A percentile compares a stretch with the other conserved stretches of the same genome.
These are phyloP conservation scores for Penicillium fuscoglaucum DNA, from an alignment of 2,329 filamentous ascomycete genomes.

Conservation along the genomic window DNA sequence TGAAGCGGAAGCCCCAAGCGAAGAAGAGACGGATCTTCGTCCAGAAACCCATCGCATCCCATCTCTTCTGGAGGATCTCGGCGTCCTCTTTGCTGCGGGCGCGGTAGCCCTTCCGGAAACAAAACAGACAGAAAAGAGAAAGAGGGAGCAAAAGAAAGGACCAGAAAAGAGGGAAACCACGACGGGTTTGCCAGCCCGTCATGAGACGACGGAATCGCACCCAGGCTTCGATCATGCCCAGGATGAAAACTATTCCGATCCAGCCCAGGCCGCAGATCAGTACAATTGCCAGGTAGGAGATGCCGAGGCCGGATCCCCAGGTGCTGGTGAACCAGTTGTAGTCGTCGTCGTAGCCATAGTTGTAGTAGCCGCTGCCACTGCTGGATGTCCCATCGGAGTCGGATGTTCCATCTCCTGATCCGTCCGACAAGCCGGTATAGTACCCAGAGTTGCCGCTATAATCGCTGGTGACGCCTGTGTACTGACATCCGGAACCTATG, in stretches of 20 bases:
- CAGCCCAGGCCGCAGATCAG: constrained; percentile 30
- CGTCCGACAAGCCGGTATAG: neutral
- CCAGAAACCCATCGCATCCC: constrained; percentile 29
- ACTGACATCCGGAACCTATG: constrained; percentile 15
- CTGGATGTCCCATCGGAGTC: neutral
- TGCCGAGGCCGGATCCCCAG: constrained; percentile 18
- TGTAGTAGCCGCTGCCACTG: neutral
- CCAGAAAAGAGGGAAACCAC: constrained; percentile 35
- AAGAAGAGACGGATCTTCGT: constrained; percentile 31
- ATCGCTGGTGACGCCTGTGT: neutral
- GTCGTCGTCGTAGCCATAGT: constrained; percentile 11
- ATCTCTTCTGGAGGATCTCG: constrained; percentile 25
- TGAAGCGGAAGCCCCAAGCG: constrained; percentile 32
- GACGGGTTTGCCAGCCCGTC: constrained; percentile 37
- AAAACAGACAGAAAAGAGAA: constrained; percentile 24
- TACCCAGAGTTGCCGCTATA: neutral
- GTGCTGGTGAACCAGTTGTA: constrained; percentile 27
- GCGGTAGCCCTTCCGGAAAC: constrained; percentile 31
- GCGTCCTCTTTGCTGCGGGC: constrained; percentile 31
- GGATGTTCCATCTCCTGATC: neutral
- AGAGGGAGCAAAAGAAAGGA: constrained; percentile 26
- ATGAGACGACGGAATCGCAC: constrained; percentile 36
- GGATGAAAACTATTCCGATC: constrained; percentile 29
- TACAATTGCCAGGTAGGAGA: constrained; percentile 28
- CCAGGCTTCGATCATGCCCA: constrained; percentile 33